phyloP scores from a whole-genome alignment of 257 asterid species.

The Gentiana straminea region DNA sequence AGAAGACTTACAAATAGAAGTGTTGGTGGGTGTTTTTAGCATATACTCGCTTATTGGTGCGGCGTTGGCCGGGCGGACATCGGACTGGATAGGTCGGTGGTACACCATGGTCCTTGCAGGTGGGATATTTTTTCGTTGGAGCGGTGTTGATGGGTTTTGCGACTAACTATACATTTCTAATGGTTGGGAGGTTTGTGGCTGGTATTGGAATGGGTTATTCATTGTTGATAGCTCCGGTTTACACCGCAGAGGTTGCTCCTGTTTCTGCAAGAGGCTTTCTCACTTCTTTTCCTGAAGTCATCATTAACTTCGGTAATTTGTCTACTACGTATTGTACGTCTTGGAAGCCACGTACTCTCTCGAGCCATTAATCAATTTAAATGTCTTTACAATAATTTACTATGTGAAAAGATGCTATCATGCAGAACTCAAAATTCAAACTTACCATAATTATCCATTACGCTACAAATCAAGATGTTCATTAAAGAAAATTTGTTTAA shows the following conservation, averaged over 20 bases:
- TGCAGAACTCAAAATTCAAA: too few species aligned
- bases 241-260: conserved; percentile 90
- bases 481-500: too few species aligned
- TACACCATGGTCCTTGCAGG: conserved; percentile 73
- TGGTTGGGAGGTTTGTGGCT: conserved; percentile 77
- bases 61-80: conserved; percentile 82
- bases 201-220: conserved; percentile 91
- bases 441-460: too few species aligned
- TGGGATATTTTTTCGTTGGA: conserved; percentile 55
- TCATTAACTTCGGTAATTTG: conserved; percentile 35
- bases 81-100: conserved; percentile 78
- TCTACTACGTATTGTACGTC: too few species aligned
- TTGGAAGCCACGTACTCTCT: too few species aligned
- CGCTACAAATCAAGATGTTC: too few species aligned
- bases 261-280: conserved; percentile 91
- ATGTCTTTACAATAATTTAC: too few species aligned
- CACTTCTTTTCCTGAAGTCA: conserved; percentile 85
- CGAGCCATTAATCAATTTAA: too few species aligned
- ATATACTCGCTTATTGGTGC: conserved; percentile 68
- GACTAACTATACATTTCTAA: conserved; percentile 60
- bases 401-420: too few species aligned
- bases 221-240: conserved; percentile 90
- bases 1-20: conserved; percentile 41
- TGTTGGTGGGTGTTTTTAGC: conserved; percentile 59
- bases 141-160: conserved; percentile 90